Evolutionary conservation across 305 asterid genomes (phyloP), one percentile per base, ranked within the genome.

Genomic region (Fraxinus xanthoxyloides): DNA sequence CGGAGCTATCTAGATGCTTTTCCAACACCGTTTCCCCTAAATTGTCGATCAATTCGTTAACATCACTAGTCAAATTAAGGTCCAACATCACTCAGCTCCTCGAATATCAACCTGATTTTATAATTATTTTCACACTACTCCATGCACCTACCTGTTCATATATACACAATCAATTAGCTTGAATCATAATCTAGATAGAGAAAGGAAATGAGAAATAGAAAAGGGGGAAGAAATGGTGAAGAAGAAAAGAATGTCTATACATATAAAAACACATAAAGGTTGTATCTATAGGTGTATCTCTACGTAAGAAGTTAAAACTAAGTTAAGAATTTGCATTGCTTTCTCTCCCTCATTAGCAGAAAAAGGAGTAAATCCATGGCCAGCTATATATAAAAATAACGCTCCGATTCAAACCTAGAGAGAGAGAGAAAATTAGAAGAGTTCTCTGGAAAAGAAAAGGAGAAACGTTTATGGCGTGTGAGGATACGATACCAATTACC

Each of bases 1-100:
- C 87, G 85, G 90, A 78, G 6, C 81, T 56, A 5, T 78, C 82
- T 38, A 84, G 51, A 67, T 82, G 85, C 78, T 87, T 85, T 65
- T 88, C 91, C 32, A 87, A 72, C 80, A 81, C 81, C 82, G 83
- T 80, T 73, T 82, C 88, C 70, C 61, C 83, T 77, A 86, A 91
- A 83, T 89, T 90, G 84, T 40, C 3, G 85, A 84, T 74, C 85
- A 87, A 83, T 35, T 84, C 82, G 17, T 77, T 65, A 83, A 86
- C 85, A 85, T 84, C 89, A 75, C 84, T 79, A 3, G 85, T 70
- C 84, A 93, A 85, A 87, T 91, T 88, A 81, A 93, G 90, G 90
- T 87, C 90, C 46, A 93, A 80, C 94, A 91, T 93, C 79, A 15
- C 72, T 23, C 8, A 23, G 21, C 15, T 56, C 69, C 36, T 75